Base-by-base conservation (phyloP, 805 yeast genomes). In the Cyberlindnera xishuangbannaensis region DNA sequence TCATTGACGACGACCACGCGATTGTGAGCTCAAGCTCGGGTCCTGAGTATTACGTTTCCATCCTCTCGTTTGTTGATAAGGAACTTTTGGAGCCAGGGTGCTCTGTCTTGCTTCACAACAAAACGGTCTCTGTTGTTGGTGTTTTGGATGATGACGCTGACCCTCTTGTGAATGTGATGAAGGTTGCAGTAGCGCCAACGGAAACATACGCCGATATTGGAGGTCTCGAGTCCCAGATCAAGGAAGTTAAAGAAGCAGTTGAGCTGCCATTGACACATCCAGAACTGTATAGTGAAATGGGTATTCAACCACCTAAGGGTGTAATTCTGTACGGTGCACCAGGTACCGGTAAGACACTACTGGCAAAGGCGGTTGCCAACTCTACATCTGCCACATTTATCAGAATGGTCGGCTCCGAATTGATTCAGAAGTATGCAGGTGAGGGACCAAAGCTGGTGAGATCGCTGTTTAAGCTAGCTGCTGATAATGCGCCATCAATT, bases 1-100 rank as follows among this genome's bases (percentile, higher is more conserved):
- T 92, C 41, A 85, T 92, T 48, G 98, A 92, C 56, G 98, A 92
- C 60, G 98, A 92, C 57, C 98, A 92, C 61, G 98, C 98, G 14
- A 92, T 92, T 66, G 97, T 92, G 28, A 86, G 96, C 29, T 79
- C 94, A 34, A 78, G 94, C 6, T 86, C 95, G 10, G 97, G 97
- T 15, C 95, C 97, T 6, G 98, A 92, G 62, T 92, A 88, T 61
- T 92, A 92, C 56, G 98, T 92, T 22, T 82, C 95, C 6, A 92
- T 92, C 47, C 67, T 94, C 62, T 85, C 96, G 9, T 92, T 92
- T 68, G 98, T 92, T 13, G 98, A 92, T 61, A 92, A 92, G 62
- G 97, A 92, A 37, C 65, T 90, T 40, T 66, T 92, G 43, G 97
- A 92, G 60, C 98, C 97, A 1, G 97, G 97, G 7, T 90, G 97